Base-by-base conservation (phyloP, 768 basidiomycete genomes). In the Coprinellus aureogranulatus region DNA sequence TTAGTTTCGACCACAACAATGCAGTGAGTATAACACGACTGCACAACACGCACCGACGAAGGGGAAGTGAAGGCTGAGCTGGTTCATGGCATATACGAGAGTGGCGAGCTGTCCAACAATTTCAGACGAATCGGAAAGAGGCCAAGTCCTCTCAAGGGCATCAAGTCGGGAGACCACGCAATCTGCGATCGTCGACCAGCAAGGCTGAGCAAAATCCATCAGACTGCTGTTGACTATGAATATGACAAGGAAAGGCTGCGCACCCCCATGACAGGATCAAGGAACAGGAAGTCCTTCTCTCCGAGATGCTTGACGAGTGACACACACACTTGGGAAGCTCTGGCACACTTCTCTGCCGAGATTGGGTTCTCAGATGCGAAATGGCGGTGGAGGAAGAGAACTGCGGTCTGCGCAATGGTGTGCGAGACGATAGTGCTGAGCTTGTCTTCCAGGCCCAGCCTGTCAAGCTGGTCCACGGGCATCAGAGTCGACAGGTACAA, bases 211-310 rank as follows among this genome's bases (percentile, higher is more conserved):
- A 51, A 34, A 27, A 57, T 12, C 57, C 23, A 34, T 34, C 8
- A 34, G 14, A 34, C 34, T 34, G 34, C 6, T 34, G 14, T 34
- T 34, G 6, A n/a, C n/a, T n/a, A n/a, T n/a, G n/a, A 27, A 26
- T 12, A 20, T 25, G 5, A 44, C 20, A 47, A 39, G 55, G 44
- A 42, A 59, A 53, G 12, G 45, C 39, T 39, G 49, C 87, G 61
- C 75, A 90, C 89, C 52, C 86, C 88, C 60, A 90, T 77, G 61
- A 90, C 82, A 25, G 89, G 89, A 72, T 92, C 89, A n/a, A 90
- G 77, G 69, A 83, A 87, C 39, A 81, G 78, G 60, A 82, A 87
- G 63, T 90, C 88, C 62, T 78, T 69, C 25, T 89, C 86, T 25
- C 77, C 69, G 55, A 90, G 75, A 59, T 83, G 81, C 63, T 85